These are phyloP conservation scores for Pseudodiploospora longispora DNA, from an alignment of 2,329 filamentous ascomycete genomes.

Conservation along the genomic window DNA sequence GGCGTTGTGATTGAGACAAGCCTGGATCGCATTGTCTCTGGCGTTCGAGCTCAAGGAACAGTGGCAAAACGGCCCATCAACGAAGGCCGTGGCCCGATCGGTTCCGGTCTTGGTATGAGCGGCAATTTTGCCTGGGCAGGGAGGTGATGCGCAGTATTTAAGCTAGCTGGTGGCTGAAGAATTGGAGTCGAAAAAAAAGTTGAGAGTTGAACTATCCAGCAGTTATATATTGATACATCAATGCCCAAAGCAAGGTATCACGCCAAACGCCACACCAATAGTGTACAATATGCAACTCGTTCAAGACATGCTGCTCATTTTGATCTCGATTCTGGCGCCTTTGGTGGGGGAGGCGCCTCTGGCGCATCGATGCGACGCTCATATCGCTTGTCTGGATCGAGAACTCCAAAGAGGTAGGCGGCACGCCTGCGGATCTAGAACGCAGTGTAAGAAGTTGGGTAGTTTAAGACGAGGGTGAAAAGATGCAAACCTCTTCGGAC, in stretches of 20 bases:
- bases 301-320: not conserved
- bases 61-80: constrained; percentile 75
- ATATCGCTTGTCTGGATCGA: constrained; percentile 34
- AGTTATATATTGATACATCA: constrained; percentile 16
- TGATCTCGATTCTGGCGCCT: constrained; percentile 20
- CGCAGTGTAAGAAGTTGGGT: constrained; percentile 2
- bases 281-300: too few species aligned
- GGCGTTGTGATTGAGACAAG: constrained; percentile 92
- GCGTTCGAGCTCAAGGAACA: constrained; percentile 68
- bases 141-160: constrained; percentile 19
- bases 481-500: constrained; percentile 28
- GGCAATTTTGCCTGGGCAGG: constrained; percentile 50
- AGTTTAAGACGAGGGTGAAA: not conserved
- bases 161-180: constrained; percentile 1
- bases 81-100: constrained; percentile 45
- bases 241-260: constrained; percentile 15
- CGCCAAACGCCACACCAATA: constrained; percentile 18
- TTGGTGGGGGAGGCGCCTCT: constrained; percentile 17
- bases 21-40: constrained; percentile 78
- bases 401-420: constrained; percentile 30
- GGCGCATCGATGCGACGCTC: constrained; percentile 32
- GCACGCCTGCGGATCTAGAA: constrained; percentile 28
- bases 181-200: constrained; percentile 13
- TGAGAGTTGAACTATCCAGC: constrained; percentile 1
- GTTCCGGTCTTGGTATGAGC: constrained; percentile 46